Percentiles rank a stretch among this genome's conserved stretches.
Evolutionary conservation across 169 alveolate species (phyloP).

Genomic region (Plasmodium knowlesi): DNA sequence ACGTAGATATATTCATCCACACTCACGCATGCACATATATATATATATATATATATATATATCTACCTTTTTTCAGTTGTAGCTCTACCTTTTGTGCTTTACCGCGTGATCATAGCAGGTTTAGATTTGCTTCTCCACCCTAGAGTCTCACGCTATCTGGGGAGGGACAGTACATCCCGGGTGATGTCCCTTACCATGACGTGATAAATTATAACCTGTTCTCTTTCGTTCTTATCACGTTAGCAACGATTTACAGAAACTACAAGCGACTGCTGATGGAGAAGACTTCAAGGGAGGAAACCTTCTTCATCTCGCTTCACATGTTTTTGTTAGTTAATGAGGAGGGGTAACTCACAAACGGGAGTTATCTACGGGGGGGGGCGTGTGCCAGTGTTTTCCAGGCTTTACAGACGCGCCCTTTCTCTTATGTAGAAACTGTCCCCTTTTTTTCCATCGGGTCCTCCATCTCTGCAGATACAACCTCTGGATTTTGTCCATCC

Average conservation of each 20-base stretch:
- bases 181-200: not conserved
- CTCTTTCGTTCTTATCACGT: not conserved
- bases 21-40: too few relatives aligned
- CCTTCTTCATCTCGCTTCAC: not conserved
- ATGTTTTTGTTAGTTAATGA: conserved; percentile 14
- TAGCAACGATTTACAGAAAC: conserved; percentile 30
- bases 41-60: too few relatives aligned
- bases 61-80: not conserved
- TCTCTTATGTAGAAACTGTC: not conserved
- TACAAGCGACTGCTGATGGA: conserved; percentile 51
- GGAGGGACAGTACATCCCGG: not conserved
- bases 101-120: conserved; percentile 44
- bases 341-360: not conserved
- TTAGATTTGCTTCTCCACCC: not conserved
- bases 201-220: too few relatives aligned
- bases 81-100: conserved; percentile 38
- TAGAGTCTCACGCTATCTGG: not conserved
- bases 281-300: conserved; percentile 14
- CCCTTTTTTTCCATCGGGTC: not conserved
- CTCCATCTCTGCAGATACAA: not conserved
- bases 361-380: not conserved
- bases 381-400: not conserved
- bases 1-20: not conserved
- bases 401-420: not conserved
- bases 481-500: not conserved